These are phyloP conservation scores for Tetrapisispora namnaoensis DNA, from an alignment of 805 yeast genomes.

Conservation along the genomic window DNA sequence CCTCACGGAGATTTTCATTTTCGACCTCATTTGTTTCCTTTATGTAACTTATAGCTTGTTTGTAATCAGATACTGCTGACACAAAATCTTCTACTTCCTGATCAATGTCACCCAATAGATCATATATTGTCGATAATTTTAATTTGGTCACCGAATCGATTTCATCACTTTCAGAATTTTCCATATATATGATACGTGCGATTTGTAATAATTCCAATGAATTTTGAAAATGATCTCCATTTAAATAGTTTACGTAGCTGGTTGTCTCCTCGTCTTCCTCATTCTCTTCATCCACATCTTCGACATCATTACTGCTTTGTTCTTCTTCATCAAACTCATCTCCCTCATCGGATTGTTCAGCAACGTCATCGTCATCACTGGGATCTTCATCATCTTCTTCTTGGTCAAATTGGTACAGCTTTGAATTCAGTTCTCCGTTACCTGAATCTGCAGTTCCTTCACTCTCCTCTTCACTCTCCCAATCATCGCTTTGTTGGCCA, in stretches of 20 bases:
- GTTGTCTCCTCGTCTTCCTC: background rate
- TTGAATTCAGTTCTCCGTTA: constrained; percentile 22
- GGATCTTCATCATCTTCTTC: constrained; percentile 21
- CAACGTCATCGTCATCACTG: constrained; percentile 20
- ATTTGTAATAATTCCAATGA: constrained; percentile 85
- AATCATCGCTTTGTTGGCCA: constrained; percentile 4
- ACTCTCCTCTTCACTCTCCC: constrained; percentile 7
- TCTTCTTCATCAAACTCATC: constrained; percentile 3
- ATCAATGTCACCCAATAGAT: constrained; percentile 79
- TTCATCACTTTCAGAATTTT: background rate
- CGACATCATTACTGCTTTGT: constrained; percentile 18
- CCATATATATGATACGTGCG: constrained; percentile 40
- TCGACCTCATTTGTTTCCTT: constrained; percentile 33
- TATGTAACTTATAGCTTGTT: constrained; percentile 38
- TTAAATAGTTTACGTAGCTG: constrained; percentile 8
- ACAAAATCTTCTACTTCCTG: constrained; percentile 80
- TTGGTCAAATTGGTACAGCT: constrained; percentile 16
- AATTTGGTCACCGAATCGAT: constrained; percentile 11
- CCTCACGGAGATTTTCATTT: constrained; percentile 19
- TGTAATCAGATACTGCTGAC: constrained; percentile 67
- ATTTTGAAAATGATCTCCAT: constrained; percentile 45
- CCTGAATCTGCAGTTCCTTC: constrained; percentile 8
- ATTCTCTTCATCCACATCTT: constrained; percentile 14
- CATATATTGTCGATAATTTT: constrained; percentile 65
- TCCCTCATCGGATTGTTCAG: constrained; percentile 15